Conservation (phyloP, 768 basidiomycete species). For the Floccularia luteovirens region DNA sequence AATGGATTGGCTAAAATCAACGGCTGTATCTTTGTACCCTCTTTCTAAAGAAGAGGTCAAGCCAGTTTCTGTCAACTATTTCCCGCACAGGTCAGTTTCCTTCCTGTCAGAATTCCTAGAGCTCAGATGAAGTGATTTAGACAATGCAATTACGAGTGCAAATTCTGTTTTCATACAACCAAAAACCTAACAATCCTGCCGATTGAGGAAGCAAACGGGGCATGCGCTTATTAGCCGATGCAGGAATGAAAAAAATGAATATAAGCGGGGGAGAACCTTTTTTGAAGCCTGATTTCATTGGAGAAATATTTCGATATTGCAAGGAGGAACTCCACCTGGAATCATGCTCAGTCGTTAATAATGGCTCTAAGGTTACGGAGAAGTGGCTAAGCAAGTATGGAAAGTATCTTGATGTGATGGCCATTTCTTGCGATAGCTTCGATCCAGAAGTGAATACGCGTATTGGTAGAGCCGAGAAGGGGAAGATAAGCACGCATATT, state of each 20-base stretch:
- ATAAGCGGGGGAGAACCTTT: slow-evolving; percentile 10
- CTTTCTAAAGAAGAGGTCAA: too few relatives aligned
- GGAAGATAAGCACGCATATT: slow-evolving; percentile 19
- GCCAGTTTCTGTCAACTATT: too few relatives aligned
- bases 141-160: slow-evolving; percentile 24
- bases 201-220: slow-evolving; percentile 17
- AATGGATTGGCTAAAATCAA: too few relatives aligned
- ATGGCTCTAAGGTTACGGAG: slow-evolving; percentile 31
- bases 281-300: slow-evolving; percentile 26
- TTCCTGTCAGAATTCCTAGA: too few relatives aligned
- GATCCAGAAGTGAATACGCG: slow-evolving; percentile 24
- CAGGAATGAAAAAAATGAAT: neutral
- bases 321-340: slow-evolving; percentile 27
- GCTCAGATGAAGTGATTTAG: slow-evolving; percentile 6
- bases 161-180: slow-evolving; percentile 29
- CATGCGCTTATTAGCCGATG: neutral
- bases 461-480: slow-evolving; percentile 23
- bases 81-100: too few relatives aligned
- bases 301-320: slow-evolving; percentile 26
- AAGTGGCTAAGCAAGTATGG: slow-evolving; percentile 31
- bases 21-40: too few relatives aligned
- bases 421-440: slow-evolving; percentile 35
- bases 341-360: slow-evolving; percentile 18
- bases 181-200: slow-evolving; percentile 22
- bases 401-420: slow-evolving; percentile 30